Conservation (phyloP, 2,329 filamentous ascomycete species). For the Emmonsiellopsis sp. region DNA sequence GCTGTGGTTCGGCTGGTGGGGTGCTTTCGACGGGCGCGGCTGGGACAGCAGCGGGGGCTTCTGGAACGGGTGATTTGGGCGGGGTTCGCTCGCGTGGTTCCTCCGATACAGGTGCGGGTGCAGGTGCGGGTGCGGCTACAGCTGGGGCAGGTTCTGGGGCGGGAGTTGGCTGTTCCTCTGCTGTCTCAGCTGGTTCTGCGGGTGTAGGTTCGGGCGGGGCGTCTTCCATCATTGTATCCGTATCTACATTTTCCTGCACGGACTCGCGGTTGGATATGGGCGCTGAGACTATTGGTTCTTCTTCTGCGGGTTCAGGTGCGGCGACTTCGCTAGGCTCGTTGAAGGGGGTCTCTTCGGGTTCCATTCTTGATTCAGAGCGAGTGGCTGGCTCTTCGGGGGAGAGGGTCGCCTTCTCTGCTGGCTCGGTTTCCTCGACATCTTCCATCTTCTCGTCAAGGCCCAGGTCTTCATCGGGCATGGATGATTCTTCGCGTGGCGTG, state of each 20-base stretch:
- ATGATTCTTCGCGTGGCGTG: conserved; percentile 36
- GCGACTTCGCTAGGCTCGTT: conserved; percentile 23
- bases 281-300: conserved; percentile 20
- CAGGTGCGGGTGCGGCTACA: conserved; percentile 9
- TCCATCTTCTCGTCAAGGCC: conserved; percentile 32
- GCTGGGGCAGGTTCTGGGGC: conserved; percentile 2
- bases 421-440: conserved; percentile 30
- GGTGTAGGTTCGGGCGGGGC: conserved; percentile 14
- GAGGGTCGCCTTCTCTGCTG: conserved; percentile 19
- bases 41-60: too few relatives aligned
- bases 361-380: conserved; percentile 11
- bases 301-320: conserved; percentile 16
- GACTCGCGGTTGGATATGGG: conserved; percentile 22
- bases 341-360: conserved; percentile 23
- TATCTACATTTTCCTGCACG: conserved; percentile 19
- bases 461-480: conserved; percentile 35
- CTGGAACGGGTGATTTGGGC: too few relatives aligned
- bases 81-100: too few relatives aligned
- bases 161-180: background rate
- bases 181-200: conserved; percentile 11
- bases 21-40: too few relatives aligned
- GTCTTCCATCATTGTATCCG: conserved; percentile 32
- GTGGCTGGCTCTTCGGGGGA: conserved; percentile 22
- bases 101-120: background rate
- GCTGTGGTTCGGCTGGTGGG: too few relatives aligned